phyloP scores from a whole-genome alignment of 1,284 basidiomycete species.

The Fomitopsis betulina region DNA sequence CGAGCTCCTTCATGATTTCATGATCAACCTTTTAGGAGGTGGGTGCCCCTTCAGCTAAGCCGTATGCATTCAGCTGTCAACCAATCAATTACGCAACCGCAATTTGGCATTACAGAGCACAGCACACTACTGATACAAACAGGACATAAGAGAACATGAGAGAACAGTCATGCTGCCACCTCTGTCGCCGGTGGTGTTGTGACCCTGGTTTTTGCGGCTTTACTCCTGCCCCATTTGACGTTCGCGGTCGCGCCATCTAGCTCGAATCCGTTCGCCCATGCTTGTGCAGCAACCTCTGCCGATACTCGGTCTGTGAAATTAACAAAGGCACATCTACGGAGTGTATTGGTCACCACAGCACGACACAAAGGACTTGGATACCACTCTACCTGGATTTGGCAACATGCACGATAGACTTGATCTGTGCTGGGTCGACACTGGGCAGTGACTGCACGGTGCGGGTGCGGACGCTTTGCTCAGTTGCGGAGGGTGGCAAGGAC shows the following conservation, averaged over 20 bases:
- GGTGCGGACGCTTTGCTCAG: conserved; percentile 78
- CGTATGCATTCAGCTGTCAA: too few relatives aligned
- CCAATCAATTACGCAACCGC: not conserved
- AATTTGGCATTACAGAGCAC: not conserved
- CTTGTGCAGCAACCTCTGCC: conserved; percentile 85
- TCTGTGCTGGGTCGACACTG: conserved; percentile 56
- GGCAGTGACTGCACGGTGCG: conserved; percentile 71
- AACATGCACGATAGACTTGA: conserved; percentile 87
- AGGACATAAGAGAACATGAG: not conserved
- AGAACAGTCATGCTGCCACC: conserved; percentile 4
- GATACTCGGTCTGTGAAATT: conserved; percentile 82
- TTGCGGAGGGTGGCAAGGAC: conserved; percentile 69
- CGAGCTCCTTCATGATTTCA: not conserved
- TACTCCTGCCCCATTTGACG: conserved; percentile 87
- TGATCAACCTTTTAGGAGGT: too few relatives aligned
- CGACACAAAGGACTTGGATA: not conserved
- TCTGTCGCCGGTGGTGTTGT: conserved; percentile 5
- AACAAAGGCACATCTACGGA: conserved; percentile 85
- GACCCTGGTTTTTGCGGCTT: conserved; percentile 19
- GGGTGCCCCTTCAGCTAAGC: too few relatives aligned
- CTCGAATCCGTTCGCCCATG: conserved; percentile 85
- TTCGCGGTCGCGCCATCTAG: conserved; percentile 72
- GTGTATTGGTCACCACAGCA: conserved; percentile 3
- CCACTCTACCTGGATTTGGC: conserved; percentile 63
- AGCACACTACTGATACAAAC: conserved; percentile 2